phyloP scores from a whole-genome alignment of 2,329 filamentous ascomycete species.

The Dothideomycetidae sp. region DNA sequence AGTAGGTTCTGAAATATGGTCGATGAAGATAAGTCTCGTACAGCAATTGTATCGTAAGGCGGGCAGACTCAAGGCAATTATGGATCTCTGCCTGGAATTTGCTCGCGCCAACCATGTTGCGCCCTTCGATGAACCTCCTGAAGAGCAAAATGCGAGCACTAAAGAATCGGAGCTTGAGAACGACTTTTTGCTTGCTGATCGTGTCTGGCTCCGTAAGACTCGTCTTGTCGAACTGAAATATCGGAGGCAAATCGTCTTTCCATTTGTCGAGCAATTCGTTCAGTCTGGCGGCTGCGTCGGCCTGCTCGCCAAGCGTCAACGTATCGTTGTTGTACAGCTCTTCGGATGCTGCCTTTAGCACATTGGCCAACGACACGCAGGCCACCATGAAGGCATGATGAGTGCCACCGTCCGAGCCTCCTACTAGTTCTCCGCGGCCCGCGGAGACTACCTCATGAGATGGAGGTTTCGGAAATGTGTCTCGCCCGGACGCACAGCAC shows the following conservation, averaged over 20 bases:
- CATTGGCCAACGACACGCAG: no score
- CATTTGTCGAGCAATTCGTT: conserved; percentile 11
- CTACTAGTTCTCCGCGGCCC: no score
- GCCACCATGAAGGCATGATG: no score
- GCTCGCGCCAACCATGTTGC: no score
- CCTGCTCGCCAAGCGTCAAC: no score
- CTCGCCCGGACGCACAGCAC: no score
- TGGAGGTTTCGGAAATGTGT: no score
- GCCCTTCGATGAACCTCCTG: conserved; percentile 18
- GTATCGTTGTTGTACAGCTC: no score
- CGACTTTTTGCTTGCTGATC: conserved; percentile 22
- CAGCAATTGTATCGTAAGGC: conserved; percentile 18
- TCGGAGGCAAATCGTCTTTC: conserved; percentile 9
- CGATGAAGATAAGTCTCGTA: conserved; percentile 21
- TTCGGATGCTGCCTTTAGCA: no score
- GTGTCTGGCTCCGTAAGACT: conserved; percentile 17
- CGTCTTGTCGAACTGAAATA: conserved; percentile 8
- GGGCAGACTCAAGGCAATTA: conserved; percentile 18
- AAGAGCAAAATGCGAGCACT: conserved; percentile 21
- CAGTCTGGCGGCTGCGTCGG: no score
- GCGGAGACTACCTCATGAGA: no score
- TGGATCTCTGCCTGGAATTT: conserved; percentile 6
- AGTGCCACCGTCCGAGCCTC: no score
- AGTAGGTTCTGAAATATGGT: conserved; percentile 23
- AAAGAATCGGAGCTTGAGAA: conserved; percentile 20